phyloP scores from a whole-genome alignment of 768 basidiomycete genomes.

The Chalciporus chontae region DNA sequence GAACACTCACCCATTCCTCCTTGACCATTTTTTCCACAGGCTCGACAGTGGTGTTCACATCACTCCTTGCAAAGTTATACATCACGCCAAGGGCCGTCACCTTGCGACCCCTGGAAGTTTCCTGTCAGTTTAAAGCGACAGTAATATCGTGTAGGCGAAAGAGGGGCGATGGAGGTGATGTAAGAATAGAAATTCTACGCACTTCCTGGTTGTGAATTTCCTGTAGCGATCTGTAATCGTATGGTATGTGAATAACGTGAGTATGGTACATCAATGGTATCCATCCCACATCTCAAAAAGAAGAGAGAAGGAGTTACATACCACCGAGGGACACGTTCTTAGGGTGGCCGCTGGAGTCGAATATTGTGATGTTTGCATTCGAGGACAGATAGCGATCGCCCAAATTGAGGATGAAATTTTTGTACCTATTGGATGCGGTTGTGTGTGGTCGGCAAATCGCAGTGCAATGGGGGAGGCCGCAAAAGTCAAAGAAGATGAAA shows the following conservation, averaged over 20 bases:
- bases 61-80: conserved; percentile 73
- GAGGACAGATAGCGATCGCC: conserved; percentile 77
- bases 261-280: background rate
- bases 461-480: no score
- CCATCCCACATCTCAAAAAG: conserved; percentile 3
- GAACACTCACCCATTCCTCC: conserved; percentile 60
- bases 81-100: conserved; percentile 82
- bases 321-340: conserved; percentile 45
- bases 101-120: conserved; percentile 47
- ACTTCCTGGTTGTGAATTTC: conserved; percentile 77
- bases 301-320: conserved; percentile 18
- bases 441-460: no score
- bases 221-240: conserved; percentile 47
- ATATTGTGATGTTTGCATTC: conserved; percentile 81
- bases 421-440: conserved; percentile 38
- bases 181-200: conserved; percentile 16
- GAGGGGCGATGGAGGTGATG: background rate
- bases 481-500: no score
- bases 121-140: background rate
- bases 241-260: background rate
- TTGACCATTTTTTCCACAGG: conserved; percentile 71
- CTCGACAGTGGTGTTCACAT: conserved; percentile 70
- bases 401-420: conserved; percentile 63
- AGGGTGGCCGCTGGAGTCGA: conserved; percentile 35
- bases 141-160: background rate